Conservation (phyloP, 129 eudicot species). For the Artemisia tridentata region DNA sequence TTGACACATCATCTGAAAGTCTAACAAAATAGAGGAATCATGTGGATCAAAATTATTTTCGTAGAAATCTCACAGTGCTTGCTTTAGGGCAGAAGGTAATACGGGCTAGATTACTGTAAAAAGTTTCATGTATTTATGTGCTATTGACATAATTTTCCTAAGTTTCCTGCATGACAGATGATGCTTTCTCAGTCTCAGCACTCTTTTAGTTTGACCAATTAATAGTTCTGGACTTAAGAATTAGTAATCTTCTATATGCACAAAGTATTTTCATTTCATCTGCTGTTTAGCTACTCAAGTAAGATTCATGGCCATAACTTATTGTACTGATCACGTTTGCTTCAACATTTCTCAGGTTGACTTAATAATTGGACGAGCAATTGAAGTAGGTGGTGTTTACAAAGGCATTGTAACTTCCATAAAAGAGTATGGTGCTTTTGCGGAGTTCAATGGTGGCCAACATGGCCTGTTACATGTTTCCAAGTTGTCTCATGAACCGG, state of each 20-base stretch:
- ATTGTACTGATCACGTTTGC: constrained; percentile 7
- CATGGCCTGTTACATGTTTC: constrained; percentile 95
- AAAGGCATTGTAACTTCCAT: constrained; percentile 72
- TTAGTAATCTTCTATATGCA: background rate
- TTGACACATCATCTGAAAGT: no score
- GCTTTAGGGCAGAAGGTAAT: background rate
- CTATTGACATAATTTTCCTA: background rate
- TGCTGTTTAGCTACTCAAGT: background rate
- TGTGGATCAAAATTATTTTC: background rate
- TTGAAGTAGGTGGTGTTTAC: constrained; percentile 83
- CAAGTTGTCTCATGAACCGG: constrained; percentile 90
- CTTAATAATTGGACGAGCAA: constrained; percentile 82
- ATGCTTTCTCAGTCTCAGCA: background rate
- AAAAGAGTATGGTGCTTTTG: constrained; percentile 96
- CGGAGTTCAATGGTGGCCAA: constrained; percentile 98
- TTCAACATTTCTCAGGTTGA: constrained; percentile 54
- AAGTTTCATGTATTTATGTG: no score
- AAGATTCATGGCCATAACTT: background rate
- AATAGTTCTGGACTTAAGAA: background rate
- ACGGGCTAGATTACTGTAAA: no score
- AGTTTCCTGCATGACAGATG: background rate
- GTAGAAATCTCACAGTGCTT: background rate
- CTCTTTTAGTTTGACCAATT: background rate
- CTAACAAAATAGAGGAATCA: background rate
- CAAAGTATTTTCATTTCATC: background rate